phyloP scores from a whole-genome alignment of 2,329 filamentous ascomycete species.

The Furcasterigmium furcatum region DNA sequence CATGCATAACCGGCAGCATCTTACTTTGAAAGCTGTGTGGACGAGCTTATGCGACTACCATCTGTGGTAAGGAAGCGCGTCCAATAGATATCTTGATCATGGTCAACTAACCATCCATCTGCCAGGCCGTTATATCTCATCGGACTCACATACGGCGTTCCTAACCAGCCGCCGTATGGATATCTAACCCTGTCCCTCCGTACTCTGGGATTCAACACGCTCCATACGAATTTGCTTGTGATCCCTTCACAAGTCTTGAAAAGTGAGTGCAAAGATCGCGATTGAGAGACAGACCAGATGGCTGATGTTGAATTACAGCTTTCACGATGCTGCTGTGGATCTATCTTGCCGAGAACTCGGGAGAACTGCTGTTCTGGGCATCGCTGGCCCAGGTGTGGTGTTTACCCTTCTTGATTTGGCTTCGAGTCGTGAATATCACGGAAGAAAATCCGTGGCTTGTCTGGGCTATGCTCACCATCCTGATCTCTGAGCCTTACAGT shows the following conservation, averaged over 20 bases:
- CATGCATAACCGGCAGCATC: conserved; percentile 56
- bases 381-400: conserved; percentile 54
- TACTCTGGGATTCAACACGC: conserved; percentile 54
- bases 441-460: too few species aligned
- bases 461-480: too few species aligned
- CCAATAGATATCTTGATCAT: too few species aligned
- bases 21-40: conserved; percentile 47
- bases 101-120: too few species aligned
- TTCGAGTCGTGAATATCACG: conserved; percentile 31
- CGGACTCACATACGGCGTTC: conserved; percentile 51
- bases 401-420: conserved; percentile 52
- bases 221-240: conserved; percentile 60
- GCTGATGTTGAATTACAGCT: too few species aligned
- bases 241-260: conserved; percentile 45
- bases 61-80: too few species aligned
- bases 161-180: conserved; percentile 39
- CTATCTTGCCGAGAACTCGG: conserved; percentile 41
- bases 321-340: conserved; percentile 32
- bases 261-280: too few species aligned
- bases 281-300: too few species aligned
- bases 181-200: conserved; percentile 60
- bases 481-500: too few species aligned
- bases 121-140: conserved; percentile 50
- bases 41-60: conserved; percentile 48
- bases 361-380: conserved; percentile 42